Base-by-base conservation (phyloP, 2,329 filamentous ascomycete species). In the Zasmidium cellare region DNA sequence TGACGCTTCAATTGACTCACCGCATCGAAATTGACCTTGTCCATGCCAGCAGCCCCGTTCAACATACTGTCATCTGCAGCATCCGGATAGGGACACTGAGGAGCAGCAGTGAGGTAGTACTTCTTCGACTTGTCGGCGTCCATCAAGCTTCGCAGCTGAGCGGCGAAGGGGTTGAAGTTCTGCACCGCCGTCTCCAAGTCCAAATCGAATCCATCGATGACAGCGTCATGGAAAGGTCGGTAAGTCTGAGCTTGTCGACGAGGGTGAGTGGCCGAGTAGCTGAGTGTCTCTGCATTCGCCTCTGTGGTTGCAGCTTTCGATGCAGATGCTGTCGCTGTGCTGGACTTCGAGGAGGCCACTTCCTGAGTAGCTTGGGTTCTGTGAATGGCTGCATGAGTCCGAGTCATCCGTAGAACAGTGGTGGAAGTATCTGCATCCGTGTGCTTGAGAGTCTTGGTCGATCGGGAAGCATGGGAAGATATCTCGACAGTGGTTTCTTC, bases 161-260 rank as follows among this genome's bases (percentile, higher is more conserved):
- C 55, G 16, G 69, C 73, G 38, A 77, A 71, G 45, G 64, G 91
- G 75, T 72, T 82, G 75, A 88, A 84, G 74, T 89, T 86, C 49
- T 73, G 72, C 14, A 82, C 81, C 2, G 74, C 72, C 3, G 82
- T 78, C 74, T 91, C 88, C 61, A 91, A 86, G 71, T 92, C 89
- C 62, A 91, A 85, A 73, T 92, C 89, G 71, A 92, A 91, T 3
- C 89, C 89, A 70, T 92, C 87, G 45, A 92, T 75, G 3, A 84
- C 78, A 9, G 85, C 83, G 12, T 75, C 73, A 54, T 86, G 86
- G 69, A 91, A 91, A 1, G 89, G 89, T 9, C 89, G 84, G 56
- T 83, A 78, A 7, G 76, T n/a, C 35, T 41, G 7, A 3, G 35
- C 35, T 41, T 41, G 35, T 41, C 35, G 35, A 16, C 35, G 35